These are phyloP conservation scores for Plectranthus barbatus DNA, from an alignment of 257 asterid genomes.

Conservation along the genomic window DNA sequence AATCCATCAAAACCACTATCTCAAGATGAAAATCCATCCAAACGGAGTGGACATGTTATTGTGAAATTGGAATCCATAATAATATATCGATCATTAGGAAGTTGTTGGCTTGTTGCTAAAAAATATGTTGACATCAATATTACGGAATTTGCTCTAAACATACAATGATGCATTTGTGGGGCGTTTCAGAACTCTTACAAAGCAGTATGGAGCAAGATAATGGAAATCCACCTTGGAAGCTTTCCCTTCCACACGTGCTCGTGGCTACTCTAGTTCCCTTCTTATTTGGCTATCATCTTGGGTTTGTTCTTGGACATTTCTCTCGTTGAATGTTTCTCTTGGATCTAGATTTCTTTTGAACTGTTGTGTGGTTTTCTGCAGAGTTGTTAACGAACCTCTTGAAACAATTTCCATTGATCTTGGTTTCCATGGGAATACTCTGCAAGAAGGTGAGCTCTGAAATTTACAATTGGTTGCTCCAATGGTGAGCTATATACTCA, in stretches of 20 bases:
- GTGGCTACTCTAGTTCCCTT: conserved; percentile 71
- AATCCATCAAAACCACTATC: neutral
- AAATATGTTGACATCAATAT: neutral
- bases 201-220: conserved; percentile 34
- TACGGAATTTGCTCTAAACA: neutral
- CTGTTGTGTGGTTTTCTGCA: conserved; percentile 20
- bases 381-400: conserved; percentile 94
- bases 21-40: too few relatives aligned
- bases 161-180: neutral
- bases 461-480: neutral
- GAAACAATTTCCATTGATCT: conserved; percentile 84
- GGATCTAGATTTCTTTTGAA: neutral
- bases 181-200: conserved; percentile 39
- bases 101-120: neutral
- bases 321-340: neutral
- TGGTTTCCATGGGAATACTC: conserved; percentile 73
- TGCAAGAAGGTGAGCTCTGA: conserved; percentile 57
- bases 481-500: conserved; percentile 1
- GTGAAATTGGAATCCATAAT: neutral
- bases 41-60: too few relatives aligned
- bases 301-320: conserved; percentile 42
- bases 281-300: conserved; percentile 93
- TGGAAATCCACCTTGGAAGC: conserved; percentile 76
- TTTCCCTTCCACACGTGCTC: conserved; percentile 74
- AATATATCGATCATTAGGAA: neutral